Evolutionary conservation across 2,329 filamentous ascomycete genomes (phyloP), one percentile per base, ranked within the genome.

Genomic region (Pseudocercospora crystallina): DNA sequence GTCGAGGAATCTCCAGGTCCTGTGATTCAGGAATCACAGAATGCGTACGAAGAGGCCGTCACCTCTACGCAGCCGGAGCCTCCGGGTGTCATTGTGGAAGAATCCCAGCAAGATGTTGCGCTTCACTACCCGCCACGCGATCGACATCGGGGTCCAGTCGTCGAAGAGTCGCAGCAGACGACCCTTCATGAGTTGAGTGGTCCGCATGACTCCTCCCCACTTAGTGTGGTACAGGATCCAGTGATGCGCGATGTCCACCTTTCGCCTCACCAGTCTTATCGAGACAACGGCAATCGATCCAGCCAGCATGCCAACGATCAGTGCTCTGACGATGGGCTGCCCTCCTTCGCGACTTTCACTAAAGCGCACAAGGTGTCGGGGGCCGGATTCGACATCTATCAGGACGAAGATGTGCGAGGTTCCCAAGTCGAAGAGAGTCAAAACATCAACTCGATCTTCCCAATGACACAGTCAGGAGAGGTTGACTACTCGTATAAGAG

Each of bases 401-500:
- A 47, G 14, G 32, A 47, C n/a, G 20, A 26, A 30, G 26, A 30
- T 35, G 15, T 12, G 17, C 40, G 5, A 26, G 20, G 20, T 7
- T 26, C 20, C 3, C 20, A 26, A 26, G 20, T 26, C 20, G 20
- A 26, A 26, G 20, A 26, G 20, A 26, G 20, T 26, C 20, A 26
- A 7, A 26, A 26, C 11, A 33, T 32, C 11, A 51, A 17, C 14
- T 55, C 26, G 49, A 38, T 10, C 31, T 38, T 14, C 43, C 20
- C 20, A 3, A 26, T 26, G 20, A 26, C 20, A 7, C 20, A 26
- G 20, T 26, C 20, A 47, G 20, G 15, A 40, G 12, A 30, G 15
- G 32, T 43, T 17, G 17, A 34, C 31, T 57, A 59, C 42, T 42
- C 38, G 3, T 61, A 44, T 47, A 52, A 51, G 31, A 64, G 59